phyloP scores from a whole-genome alignment of 371 early-diverging fungal genomes.

The Apophysomyces ossiformis region DNA sequence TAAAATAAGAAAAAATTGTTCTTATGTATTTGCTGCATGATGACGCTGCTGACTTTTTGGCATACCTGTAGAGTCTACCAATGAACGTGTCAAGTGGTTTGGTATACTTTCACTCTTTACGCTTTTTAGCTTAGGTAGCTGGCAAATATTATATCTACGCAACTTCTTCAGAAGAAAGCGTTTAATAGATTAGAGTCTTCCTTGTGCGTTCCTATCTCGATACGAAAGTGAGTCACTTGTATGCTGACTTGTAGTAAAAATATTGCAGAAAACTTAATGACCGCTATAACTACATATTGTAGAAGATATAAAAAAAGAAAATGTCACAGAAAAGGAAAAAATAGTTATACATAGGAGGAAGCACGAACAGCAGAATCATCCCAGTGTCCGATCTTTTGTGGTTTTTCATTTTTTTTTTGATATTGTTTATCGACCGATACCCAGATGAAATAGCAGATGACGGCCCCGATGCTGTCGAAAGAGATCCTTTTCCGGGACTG shows the following conservation, averaged over 20 bases:
- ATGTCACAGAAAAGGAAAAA: background rate
- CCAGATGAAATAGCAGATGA: background rate
- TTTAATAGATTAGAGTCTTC: slow-evolving; percentile 58
- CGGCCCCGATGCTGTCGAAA: background rate
- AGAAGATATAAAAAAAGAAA: background rate
- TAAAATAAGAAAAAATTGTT: slow-evolving; percentile 26
- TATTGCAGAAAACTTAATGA: no score
- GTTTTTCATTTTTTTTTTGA: no score
- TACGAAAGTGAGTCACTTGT: no score
- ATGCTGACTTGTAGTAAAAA: no score
- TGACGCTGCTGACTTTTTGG: background rate
- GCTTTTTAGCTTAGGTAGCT: slow-evolving; percentile 68
- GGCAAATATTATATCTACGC: slow-evolving; percentile 80
- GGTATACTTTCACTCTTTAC: slow-evolving; percentile 67
- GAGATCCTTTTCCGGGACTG: background rate
- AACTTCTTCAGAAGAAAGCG: slow-evolving; percentile 85
- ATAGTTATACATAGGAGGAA: no score
- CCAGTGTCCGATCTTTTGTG: no score
- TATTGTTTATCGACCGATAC: no score
- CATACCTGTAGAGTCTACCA: slow-evolving; percentile 70
- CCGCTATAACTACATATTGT: no score
- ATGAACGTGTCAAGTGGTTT: slow-evolving; percentile 79
- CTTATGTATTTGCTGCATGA: background rate
- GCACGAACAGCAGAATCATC: no score
- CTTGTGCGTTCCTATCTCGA: no score